Conservation (phyloP, 2,329 filamentous ascomycete species). For the Scytalidium sp. region DNA sequence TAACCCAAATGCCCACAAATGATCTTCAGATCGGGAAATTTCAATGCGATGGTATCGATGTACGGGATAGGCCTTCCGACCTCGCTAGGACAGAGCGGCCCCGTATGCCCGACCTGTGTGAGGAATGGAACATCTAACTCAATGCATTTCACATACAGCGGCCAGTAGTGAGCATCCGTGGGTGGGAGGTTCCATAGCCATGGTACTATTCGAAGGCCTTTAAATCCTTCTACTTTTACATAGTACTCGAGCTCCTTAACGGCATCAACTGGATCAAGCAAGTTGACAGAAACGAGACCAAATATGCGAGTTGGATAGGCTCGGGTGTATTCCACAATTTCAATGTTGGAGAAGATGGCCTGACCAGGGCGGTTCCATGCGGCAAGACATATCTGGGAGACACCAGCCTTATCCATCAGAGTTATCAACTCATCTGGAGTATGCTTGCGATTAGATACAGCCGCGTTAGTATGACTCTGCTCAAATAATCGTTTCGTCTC, state of each 20-base stretch:
- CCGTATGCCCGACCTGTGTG: conserved; percentile 26
- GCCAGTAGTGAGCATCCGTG: conserved; percentile 24
- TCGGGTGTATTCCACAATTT: conserved; percentile 20
- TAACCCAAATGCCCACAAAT: conserved; percentile 21
- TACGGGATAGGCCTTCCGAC: conserved; percentile 24
- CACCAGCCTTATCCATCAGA: conserved; percentile 16
- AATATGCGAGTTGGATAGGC: conserved; percentile 21
- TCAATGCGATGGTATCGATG: conserved; percentile 21
- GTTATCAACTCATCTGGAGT: conserved; percentile 15
- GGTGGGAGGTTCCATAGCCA: conserved; percentile 25
- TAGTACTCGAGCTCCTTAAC: conserved; percentile 25
- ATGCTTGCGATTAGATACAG: conserved; percentile 4
- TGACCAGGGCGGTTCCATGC: conserved; percentile 19
- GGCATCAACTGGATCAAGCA: conserved; percentile 20
- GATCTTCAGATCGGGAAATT: conserved; percentile 21
- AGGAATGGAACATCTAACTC: conserved; percentile 25
- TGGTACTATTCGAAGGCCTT: conserved; percentile 21
- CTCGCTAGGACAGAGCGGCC: conserved; percentile 22
- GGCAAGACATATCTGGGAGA: conserved; percentile 17
- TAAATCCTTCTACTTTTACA: conserved; percentile 22
- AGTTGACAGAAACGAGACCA: conserved; percentile 21
- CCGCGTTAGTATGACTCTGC: conserved; percentile 6
- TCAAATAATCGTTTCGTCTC: conserved; percentile 8
- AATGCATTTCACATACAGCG: conserved; percentile 24
- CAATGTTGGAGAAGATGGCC: conserved; percentile 17